These are phyloP conservation scores for Lecanicillium sp. DNA, from an alignment of 2,329 filamentous ascomycete genomes.

Conservation along the genomic window DNA sequence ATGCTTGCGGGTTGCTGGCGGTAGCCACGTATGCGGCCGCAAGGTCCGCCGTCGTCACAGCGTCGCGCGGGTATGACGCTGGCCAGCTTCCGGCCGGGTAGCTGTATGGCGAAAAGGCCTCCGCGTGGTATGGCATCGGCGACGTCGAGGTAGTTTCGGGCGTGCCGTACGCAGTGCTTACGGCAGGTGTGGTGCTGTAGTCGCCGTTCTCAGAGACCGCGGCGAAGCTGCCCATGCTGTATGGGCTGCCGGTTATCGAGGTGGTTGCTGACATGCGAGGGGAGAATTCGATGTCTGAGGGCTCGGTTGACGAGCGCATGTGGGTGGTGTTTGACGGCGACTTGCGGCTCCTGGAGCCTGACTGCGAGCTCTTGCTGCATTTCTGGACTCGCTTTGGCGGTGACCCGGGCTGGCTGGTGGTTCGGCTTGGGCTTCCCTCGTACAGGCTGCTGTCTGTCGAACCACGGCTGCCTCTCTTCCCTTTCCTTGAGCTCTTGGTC, in stretches of 20 bases:
- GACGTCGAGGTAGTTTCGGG: background rate
- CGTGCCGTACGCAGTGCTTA: constrained; percentile 1
- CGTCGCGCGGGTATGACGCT: constrained; percentile 1
- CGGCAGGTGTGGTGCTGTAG: background rate
- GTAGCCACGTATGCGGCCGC: background rate
- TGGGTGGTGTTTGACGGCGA: constrained; percentile 1
- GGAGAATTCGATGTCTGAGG: constrained; percentile 3
- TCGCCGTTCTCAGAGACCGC: constrained; percentile 1
- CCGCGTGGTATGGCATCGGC: constrained; percentile 5
- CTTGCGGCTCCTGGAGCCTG: constrained; percentile 2
- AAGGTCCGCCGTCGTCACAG: background rate
- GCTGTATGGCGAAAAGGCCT: background rate
- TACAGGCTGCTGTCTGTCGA: constrained; percentile 11
- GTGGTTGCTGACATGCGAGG: background rate
- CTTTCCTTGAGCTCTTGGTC: constrained; percentile 22
- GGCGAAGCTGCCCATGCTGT: constrained; percentile 4
- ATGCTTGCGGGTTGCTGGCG: constrained; percentile 3
- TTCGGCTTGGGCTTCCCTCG: constrained; percentile 5
- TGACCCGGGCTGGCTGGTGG: constrained; percentile 6
- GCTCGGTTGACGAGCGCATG: constrained; percentile 6
- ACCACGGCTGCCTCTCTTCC: constrained; percentile 17
- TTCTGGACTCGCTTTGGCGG: background rate
- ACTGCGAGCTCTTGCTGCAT: constrained; percentile 5
- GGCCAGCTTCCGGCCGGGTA: constrained; percentile 1
- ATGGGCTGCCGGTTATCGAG: constrained; percentile 4